Evolutionary conservation across 148 eudicot species (phyloP), one percentile per base, ranked within the genome.

Genomic region (Selenicereus undatus): DNA sequence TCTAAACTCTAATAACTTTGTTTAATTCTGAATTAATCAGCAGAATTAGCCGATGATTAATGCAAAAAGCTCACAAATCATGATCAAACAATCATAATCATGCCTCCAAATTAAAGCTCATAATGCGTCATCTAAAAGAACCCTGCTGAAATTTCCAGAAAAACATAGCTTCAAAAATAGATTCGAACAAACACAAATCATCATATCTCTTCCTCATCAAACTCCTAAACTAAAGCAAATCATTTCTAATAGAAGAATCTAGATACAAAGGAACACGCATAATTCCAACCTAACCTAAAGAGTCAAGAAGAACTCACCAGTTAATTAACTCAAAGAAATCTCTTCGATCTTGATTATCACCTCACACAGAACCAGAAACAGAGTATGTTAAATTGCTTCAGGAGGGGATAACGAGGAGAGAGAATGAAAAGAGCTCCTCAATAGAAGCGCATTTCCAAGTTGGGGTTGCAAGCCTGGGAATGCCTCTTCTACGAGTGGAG

Each of bases 391-490:
- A n/a, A n/a, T n/a, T n/a, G n/a, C n/a, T 8, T 30, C 22, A 39
- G 74, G 50, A 39, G 74, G 36, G 51, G 21, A 27, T 7, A 20
- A 71, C 17, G 16, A 30, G 10, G 29, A 13, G 35, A 45, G 16
- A n/a, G 35, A 29, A 39, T 39, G 22, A 20, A 56, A 7, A 17
- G 27, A 30, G 73, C 77, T 78, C 77, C 77, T 78, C 77, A 78
- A 58, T 54, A 60, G 84, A 78, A 82, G 81, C 39, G 80, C 80
- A 82, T 39, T 64, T 56, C 71, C 70, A 42, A 17, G 48, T 0
- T 12, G 73, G 24, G 51, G 48, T 4, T 24, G n/a, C 11, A n/a
- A 74, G 45, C 30, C 54, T 48, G 36, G 73, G 50, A 77, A 82
- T 48, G 84, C 81, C 27, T 43, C 74, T 73, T 78, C 78, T 20